Percentiles rank a stretch among this genome's conserved stretches.
These are phyloP conservation scores for Perkinsus chesapeaki DNA, from an alignment of 169 alveolate genomes.

Conservation along the genomic window DNA sequence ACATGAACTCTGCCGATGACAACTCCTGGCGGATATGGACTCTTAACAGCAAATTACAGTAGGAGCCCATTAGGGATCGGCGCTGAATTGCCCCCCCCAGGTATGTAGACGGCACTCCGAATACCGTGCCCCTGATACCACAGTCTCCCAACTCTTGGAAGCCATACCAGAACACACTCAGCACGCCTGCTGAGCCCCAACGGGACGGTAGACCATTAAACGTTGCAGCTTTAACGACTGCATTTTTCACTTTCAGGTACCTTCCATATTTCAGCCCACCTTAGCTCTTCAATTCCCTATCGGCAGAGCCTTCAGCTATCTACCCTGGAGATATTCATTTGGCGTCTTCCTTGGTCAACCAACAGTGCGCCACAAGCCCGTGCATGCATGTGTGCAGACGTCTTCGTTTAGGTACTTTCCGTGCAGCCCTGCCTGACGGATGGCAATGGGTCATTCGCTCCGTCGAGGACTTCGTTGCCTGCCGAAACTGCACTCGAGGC, in stretches of 20 bases:
- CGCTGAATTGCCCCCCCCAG: neutral
- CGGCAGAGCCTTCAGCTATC: neutral
- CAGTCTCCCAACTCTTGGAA: neutral
- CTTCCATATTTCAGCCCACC: neutral
- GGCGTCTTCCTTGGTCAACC: neutral
- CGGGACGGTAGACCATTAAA: neutral
- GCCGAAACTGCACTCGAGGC: neutral
- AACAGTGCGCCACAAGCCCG: neutral
- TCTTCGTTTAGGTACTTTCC: neutral
- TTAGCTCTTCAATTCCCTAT: neutral
- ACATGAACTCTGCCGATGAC: neutral
- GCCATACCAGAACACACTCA: neutral
- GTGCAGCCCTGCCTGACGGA: neutral
- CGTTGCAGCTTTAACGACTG: neutral
- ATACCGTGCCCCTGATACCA: neutral
- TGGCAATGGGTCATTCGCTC: neutral
- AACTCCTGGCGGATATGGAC: neutral
- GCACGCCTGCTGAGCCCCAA: neutral
- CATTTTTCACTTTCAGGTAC: neutral
- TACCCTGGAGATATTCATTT: neutral
- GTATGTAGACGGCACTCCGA: neutral
- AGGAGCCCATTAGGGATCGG: neutral
- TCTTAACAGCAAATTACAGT: neutral
- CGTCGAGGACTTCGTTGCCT: neutral
- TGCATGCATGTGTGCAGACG: neutral